phyloP scores from a whole-genome alignment of 2,329 filamentous ascomycete genomes.

The Colletotrichum sp. region DNA sequence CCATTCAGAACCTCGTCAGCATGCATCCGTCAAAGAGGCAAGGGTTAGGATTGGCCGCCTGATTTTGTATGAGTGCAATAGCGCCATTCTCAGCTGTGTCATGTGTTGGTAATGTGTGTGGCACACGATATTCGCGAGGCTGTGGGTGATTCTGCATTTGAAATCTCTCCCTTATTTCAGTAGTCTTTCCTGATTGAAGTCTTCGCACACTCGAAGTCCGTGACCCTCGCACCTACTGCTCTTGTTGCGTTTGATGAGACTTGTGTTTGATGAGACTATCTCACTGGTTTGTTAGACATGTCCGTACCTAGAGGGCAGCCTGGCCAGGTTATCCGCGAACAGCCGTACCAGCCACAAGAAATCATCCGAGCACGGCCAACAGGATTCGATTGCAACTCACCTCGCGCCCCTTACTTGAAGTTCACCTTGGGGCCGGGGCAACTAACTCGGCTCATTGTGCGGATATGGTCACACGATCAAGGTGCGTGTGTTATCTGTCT shows the following conservation, averaged over 20 bases:
- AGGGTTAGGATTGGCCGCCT: not conserved
- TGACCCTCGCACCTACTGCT: not conserved
- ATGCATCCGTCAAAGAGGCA: not conserved
- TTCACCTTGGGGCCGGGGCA: not conserved
- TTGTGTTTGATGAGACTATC: not conserved
- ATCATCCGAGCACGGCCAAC: not conserved
- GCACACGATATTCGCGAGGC: not conserved
- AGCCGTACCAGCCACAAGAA: not conserved
- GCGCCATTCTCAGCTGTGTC: not conserved
- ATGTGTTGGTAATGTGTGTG: not conserved
- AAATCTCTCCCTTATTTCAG: not conserved
- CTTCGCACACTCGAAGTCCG: not conserved
- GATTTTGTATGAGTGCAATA: not conserved
- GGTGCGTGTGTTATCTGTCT: not conserved
- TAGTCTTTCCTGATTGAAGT: not conserved
- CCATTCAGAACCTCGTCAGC: not conserved
- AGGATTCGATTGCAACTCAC: not conserved
- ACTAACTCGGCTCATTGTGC: not conserved
- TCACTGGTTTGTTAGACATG: not conserved
- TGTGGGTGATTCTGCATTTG: not conserved
- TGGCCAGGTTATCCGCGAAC: accelerated
- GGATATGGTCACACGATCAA: not conserved
- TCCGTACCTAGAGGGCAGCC: not conserved
- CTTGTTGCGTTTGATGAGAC: not conserved
- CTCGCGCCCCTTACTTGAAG: not conserved